Conservation (phyloP, 352 stramenopile genomes). For the Phytopythium montanum region DNA sequence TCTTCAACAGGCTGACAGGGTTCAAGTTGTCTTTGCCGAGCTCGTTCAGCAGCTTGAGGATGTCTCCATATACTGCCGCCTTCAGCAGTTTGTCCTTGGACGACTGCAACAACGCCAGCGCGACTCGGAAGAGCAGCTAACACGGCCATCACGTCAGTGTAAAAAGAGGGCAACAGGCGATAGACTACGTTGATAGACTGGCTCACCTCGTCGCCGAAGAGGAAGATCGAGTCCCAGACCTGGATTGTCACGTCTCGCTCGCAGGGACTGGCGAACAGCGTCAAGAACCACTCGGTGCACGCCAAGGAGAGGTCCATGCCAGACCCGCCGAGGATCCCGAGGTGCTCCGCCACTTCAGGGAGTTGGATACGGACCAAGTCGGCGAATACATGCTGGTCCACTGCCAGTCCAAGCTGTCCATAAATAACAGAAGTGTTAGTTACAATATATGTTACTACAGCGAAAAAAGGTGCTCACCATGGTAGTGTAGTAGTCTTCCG, state of each 20-base stretch:
- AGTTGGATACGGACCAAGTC: slow-evolving; percentile 78
- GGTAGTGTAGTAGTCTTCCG: slow-evolving; percentile 87
- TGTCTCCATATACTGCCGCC: slow-evolving; percentile 71
- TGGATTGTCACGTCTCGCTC: slow-evolving; percentile 61
- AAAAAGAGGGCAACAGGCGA: neutral
- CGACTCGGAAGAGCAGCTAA: slow-evolving; percentile 75
- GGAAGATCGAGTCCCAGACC: slow-evolving; percentile 85
- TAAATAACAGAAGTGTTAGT: no score
- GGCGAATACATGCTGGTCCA: slow-evolving; percentile 87
- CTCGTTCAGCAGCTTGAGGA: slow-evolving; percentile 81
- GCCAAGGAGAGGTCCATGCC: slow-evolving; percentile 83
- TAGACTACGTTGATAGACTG: neutral
- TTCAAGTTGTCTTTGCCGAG: slow-evolving; percentile 53
- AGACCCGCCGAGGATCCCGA: slow-evolving; percentile 69
- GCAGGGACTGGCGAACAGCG: slow-evolving; percentile 82
- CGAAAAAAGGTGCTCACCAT: slow-evolving; percentile 44
- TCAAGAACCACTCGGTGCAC: slow-evolving; percentile 88
- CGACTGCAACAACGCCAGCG: slow-evolving; percentile 67
- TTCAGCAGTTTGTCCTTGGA: slow-evolving; percentile 53
- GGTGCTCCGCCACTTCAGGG: slow-evolving; percentile 58
- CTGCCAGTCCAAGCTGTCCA: slow-evolving; percentile 66
- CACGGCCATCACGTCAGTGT: neutral
- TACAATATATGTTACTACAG: no score
- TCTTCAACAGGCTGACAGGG: slow-evolving; percentile 39
- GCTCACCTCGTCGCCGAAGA: slow-evolving; percentile 74